Conservation (phyloP, 179 eudicot genomes). For the Heliamphora ciliata region DNA sequence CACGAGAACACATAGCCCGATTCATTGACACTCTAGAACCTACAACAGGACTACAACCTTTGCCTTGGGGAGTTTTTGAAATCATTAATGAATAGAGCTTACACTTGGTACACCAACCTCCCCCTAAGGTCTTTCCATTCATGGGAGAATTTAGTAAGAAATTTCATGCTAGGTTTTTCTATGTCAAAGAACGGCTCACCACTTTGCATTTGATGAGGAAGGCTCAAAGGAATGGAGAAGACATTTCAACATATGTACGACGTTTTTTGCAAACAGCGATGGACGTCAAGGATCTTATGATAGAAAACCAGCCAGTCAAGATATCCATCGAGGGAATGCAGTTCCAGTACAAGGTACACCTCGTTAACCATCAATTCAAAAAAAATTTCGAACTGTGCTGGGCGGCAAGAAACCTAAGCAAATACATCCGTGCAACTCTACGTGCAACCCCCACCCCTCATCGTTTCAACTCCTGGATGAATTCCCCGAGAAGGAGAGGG, state of each 20-base stretch:
- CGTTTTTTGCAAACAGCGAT: neutral
- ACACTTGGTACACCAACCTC: neutral
- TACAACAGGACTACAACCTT: neutral
- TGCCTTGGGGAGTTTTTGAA: neutral
- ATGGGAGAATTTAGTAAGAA: neutral
- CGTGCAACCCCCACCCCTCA: too few relatives aligned
- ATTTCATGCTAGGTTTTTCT: neutral
- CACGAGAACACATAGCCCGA: too few relatives aligned
- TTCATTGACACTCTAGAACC: too few relatives aligned
- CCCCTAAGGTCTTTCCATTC: neutral
- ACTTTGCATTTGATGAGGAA: too few relatives aligned
- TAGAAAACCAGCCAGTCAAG: neutral
- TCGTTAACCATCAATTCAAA: neutral
- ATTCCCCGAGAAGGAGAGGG: too few relatives aligned
- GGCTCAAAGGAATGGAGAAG: neutral
- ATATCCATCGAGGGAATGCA: neutral
- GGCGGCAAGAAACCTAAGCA: neutral
- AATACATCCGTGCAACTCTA: neutral
- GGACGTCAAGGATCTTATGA: neutral
- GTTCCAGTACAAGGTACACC: neutral
- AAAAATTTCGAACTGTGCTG: neutral
- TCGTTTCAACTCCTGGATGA: too few relatives aligned
- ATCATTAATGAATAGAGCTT: neutral
- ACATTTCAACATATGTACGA: neutral
- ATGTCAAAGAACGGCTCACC: neutral